Evolutionary conservation across 2,329 filamentous ascomycete genomes (phyloP), one percentile per base, ranked within the genome.

Genomic region (Sporothrix pallida): DNA sequence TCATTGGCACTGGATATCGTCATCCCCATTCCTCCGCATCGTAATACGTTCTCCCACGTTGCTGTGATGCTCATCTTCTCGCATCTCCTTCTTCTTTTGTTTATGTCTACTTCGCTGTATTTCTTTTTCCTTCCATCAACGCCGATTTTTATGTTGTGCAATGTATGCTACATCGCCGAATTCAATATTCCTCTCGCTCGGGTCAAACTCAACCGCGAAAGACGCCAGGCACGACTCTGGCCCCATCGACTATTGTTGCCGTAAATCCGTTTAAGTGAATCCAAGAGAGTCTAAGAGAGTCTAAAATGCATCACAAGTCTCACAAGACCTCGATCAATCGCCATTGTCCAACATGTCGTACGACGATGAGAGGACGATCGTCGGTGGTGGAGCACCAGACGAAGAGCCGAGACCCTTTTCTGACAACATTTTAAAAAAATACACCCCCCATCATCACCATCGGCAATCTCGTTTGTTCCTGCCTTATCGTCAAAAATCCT

Each of bases 381-480:
- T 42, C 56, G 56, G 5, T 17, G 2, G n/a, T 56, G 52, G 20
- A 20, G 60, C 56, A 17, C 56, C 5, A 37, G 26, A 20, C 58
- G 8, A 54, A 50, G 17, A 3, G 31, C 48, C 48, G n/a, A 56
- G 20, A 37, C 1, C 31, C 31, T 37, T 3, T 37, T 37, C 5
- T 37, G 31, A 37, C 31, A 3, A 37, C 31, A n/a, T n/a, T n/a
- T n/a, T n/a, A n/a, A n/a, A n/a, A 7, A 37, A 6, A 7, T 37
- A 37, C 31, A 37, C 31, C 31, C 31, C 31, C 31, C 31, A 37
- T 37, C 31, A n/a, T 20, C 50, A n/a, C 15, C 42, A 13, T 48
- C 62, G 62, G 62, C 62, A 65, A 65, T 65, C 62, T 65, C 62
- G 42, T 20, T 13, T 23, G 52, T 56, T 26, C 60, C 17, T 63